Conservation (phyloP, 2,329 filamentous ascomycete genomes). For the Apiospora arundinis region DNA sequence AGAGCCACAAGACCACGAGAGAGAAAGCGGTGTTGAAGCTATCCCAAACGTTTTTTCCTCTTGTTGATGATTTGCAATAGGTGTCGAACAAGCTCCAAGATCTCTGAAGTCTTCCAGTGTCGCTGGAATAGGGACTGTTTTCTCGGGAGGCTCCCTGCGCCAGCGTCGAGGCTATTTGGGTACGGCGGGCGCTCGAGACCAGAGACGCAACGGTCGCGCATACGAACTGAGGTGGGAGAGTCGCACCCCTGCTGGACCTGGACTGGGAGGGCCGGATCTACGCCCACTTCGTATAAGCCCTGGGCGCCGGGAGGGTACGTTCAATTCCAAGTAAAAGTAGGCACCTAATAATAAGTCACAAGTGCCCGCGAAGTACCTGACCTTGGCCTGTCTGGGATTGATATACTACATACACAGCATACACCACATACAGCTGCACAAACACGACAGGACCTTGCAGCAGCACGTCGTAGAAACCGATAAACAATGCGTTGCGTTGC, state of each 20-base stretch:
- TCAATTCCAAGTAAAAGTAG: constrained; percentile 19
- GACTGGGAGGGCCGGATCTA: constrained; percentile 14
- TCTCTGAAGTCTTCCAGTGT: constrained; percentile 14
- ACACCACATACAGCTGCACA: neutral
- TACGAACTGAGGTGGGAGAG: constrained; percentile 24
- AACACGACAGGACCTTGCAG: constrained; percentile 17
- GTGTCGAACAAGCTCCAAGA: constrained; percentile 4
- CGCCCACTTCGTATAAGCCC: constrained; percentile 15
- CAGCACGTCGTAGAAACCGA: neutral
- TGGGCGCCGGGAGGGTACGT: constrained; percentile 1
- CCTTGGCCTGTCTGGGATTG: neutral
- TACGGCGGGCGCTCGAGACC: constrained; percentile 28
- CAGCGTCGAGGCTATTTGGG: constrained; percentile 25
- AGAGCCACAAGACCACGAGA: constrained; percentile 2
- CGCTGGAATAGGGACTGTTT: constrained; percentile 26
- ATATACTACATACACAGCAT: neutral
- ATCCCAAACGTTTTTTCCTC: constrained; percentile 7
- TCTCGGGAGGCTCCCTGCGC: constrained; percentile 24
- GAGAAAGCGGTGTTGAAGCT: constrained; percentile 9
- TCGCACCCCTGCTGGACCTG: constrained; percentile 12
- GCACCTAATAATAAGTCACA: constrained; percentile 18
- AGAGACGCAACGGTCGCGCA: constrained; percentile 29
- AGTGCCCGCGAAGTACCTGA: neutral
- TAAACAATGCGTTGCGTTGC: neutral
- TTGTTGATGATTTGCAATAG: constrained; percentile 9